Evolutionary conservation across 2,329 filamentous ascomycete genomes (phyloP).

Genomic region (Thelonectria rubi): DNA sequence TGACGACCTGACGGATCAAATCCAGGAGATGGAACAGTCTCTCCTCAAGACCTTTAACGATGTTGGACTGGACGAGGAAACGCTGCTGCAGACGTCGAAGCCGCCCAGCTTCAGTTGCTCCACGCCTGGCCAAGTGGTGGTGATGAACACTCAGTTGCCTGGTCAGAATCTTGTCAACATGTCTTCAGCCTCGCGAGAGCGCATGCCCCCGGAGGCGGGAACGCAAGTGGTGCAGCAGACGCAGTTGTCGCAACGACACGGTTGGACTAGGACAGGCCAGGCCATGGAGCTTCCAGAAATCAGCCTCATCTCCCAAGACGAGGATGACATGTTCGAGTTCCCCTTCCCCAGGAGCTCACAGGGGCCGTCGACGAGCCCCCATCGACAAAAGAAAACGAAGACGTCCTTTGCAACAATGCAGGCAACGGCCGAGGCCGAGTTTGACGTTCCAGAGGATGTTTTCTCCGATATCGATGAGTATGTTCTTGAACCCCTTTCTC

Average conservation of each 20-base stretch:
- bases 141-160: slow-evolving; percentile 56
- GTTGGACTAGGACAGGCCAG: slow-evolving; percentile 37
- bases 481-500: slow-evolving; percentile 31
- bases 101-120: slow-evolving; percentile 17
- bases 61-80: slow-evolving; percentile 57
- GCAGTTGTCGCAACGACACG: slow-evolving; percentile 48
- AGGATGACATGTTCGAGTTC: slow-evolving; percentile 28
- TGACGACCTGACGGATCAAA: slow-evolving; percentile 57
- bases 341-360: slow-evolving; percentile 42
- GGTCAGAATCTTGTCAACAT: slow-evolving; percentile 45
- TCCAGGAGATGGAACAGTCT: slow-evolving; percentile 55
- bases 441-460: slow-evolving; percentile 41
- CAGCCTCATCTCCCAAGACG: slow-evolving; percentile 40
- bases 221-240: slow-evolving; percentile 64
- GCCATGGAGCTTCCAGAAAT: slow-evolving; percentile 31
- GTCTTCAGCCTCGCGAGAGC: slow-evolving; percentile 47
- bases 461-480: slow-evolving; percentile 46
- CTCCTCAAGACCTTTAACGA: slow-evolving; percentile 54
- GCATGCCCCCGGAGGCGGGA: slow-evolving; percentile 44
- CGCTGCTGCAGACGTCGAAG: slow-evolving; percentile 46
- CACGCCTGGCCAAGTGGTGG: slow-evolving; percentile 42
- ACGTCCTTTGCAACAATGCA: neutral
- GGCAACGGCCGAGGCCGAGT: slow-evolving; percentile 28
- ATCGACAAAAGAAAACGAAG: slow-evolving; percentile 20
- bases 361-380: slow-evolving; percentile 10